Percentiles rank a stretch among this genome's conserved stretches.
Conservation (phyloP, 495 filamentous ascomycete species). For the Lasiosphaeriaceae sp. region DNA sequence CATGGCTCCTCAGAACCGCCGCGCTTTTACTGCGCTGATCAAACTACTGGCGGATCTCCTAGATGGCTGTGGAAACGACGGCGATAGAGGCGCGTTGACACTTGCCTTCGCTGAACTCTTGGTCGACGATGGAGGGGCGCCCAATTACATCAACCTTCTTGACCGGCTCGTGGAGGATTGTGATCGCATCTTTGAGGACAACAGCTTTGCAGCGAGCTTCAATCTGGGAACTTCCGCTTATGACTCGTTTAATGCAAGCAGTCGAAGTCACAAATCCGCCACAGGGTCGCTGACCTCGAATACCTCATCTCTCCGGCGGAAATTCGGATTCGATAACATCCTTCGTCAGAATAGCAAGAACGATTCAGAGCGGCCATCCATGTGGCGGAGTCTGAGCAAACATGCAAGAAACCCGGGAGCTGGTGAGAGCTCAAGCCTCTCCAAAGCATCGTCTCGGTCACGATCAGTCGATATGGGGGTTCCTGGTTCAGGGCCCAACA, state of each 20-base stretch:
- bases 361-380: conserved; percentile 65
- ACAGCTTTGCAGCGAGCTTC: conserved; percentile 36
- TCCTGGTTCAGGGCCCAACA: conserved; percentile 41
- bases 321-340: conserved; percentile 72
- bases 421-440: conserved; percentile 52
- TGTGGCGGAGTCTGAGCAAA: conserved; percentile 90
- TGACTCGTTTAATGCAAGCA: conserved; percentile 45
- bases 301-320: conserved; percentile 77
- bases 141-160: conserved; percentile 82
- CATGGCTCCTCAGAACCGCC: conserved; percentile 86
- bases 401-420: conserved; percentile 55
- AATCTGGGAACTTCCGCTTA: conserved; percentile 31
- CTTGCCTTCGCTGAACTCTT: conserved; percentile 88
- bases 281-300: conserved; percentile 56
- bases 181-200: conserved; percentile 77
- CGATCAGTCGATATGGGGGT: conserved; percentile 74
- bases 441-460: conserved; percentile 65
- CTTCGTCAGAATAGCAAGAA: conserved; percentile 73
- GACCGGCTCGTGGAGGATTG: conserved; percentile 92
- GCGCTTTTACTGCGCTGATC: conserved; percentile 79
- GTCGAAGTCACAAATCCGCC: conserved; percentile 41
- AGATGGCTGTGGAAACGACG: conserved; percentile 91
- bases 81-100: conserved; percentile 85
- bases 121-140: conserved; percentile 69
- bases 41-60: conserved; percentile 84